Conservation (phyloP, 306 rosid species). For the Quercus gilva region DNA sequence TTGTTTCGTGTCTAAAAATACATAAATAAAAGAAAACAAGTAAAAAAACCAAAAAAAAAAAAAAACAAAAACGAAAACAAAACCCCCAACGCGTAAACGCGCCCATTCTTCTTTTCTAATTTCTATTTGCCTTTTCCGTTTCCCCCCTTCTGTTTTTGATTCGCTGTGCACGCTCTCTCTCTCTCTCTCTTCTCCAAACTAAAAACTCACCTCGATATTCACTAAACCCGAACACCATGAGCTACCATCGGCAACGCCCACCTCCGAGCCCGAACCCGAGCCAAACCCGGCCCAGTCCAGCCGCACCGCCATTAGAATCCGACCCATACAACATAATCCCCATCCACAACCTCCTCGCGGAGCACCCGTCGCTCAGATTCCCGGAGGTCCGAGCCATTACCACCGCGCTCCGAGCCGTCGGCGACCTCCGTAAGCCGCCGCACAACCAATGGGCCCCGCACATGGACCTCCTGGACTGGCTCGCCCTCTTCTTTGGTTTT, state of each 20-base stretch:
- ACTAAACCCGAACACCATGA: slow-evolving; percentile 38
- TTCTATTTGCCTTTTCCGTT: too few relatives aligned
- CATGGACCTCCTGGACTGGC: slow-evolving; percentile 93
- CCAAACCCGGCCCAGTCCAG: background rate
- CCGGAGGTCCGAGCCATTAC: slow-evolving; percentile 92
- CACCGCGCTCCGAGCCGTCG: slow-evolving; percentile 62
- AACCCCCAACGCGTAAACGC: slow-evolving; percentile 10
- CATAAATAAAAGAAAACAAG: background rate
- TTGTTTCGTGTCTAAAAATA: too few relatives aligned
- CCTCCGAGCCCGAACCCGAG: slow-evolving; percentile 5
- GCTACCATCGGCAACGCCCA: slow-evolving; percentile 36
- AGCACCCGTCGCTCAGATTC: slow-evolving; percentile 84
- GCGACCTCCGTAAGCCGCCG: slow-evolving; percentile 72
- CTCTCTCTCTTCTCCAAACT: background rate
- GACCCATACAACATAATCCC: slow-evolving; percentile 86
- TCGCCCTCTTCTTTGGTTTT: slow-evolving; percentile 78
- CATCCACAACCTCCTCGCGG: slow-evolving; percentile 76
- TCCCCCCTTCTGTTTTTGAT: background rate
- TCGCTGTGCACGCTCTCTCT: slow-evolving; percentile 15
- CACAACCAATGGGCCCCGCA: slow-evolving; percentile 59
- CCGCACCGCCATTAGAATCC: slow-evolving; percentile 20
- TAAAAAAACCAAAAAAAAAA: background rate
- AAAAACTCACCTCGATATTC: background rate
- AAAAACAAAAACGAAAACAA: too few relatives aligned
- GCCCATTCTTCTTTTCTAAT: slow-evolving; percentile 9